A percentile compares a stretch with the other conserved stretches of the same genome.
These are phyloP conservation scores for Gamarada debralockiae DNA, from an alignment of 495 filamentous ascomycete genomes.

Conservation along the genomic window DNA sequence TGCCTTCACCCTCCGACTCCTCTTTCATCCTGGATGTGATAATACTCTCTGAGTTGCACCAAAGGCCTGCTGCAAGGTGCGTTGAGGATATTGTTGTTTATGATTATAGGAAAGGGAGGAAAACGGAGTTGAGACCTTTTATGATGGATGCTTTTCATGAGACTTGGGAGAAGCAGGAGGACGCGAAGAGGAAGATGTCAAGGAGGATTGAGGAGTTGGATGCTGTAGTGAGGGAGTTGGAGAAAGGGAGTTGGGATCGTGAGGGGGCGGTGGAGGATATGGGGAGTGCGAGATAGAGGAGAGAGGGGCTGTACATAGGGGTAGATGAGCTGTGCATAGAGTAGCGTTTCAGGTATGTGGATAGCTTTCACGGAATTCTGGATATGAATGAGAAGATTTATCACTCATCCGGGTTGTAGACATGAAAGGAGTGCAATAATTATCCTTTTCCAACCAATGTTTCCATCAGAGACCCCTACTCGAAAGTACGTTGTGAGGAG, in stretches of 20 bases:
- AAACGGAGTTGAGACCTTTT: slow-evolving; percentile 59
- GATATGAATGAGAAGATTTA: no score
- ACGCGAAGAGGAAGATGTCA: slow-evolving; percentile 43
- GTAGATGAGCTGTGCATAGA: no score
- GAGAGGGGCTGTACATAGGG: neutral
- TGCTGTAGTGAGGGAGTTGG: slow-evolving; percentile 53
- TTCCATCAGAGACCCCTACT: no score
- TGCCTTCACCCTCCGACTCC: slow-evolving; percentile 26
- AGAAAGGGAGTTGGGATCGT: slow-evolving; percentile 72
- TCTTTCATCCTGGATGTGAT: slow-evolving; percentile 49
- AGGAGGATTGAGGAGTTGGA: slow-evolving; percentile 38
- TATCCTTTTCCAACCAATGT: no score
- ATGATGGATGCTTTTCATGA: slow-evolving; percentile 60
- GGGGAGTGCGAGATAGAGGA: slow-evolving; percentile 2
- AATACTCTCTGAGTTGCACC: slow-evolving; percentile 76
- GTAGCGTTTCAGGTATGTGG: no score
- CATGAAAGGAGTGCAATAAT: no score
- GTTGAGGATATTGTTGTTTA: slow-evolving; percentile 83
- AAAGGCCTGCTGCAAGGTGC: slow-evolving; percentile 72
- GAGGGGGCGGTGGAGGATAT: slow-evolving; percentile 24
- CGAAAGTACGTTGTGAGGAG: no score
- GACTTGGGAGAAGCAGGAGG: slow-evolving; percentile 65
- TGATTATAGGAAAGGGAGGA: slow-evolving; percentile 64
- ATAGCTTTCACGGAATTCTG: no score
- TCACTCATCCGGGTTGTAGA: no score